These are phyloP conservation scores for Diaporthe citrichinensis DNA, from an alignment of 2,329 filamentous ascomycete genomes.

Conservation along the genomic window DNA sequence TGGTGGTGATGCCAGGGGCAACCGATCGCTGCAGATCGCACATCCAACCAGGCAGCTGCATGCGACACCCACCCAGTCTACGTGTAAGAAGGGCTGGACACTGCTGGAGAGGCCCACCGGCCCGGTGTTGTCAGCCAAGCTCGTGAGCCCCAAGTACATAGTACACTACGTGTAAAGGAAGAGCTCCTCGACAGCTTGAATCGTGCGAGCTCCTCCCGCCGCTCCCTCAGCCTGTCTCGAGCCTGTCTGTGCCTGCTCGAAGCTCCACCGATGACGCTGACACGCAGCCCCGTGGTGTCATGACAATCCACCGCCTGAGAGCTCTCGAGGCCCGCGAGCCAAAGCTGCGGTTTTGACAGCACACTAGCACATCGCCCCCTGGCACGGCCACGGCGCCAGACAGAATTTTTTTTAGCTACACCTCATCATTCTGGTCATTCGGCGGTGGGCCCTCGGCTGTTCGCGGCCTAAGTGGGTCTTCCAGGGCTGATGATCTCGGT, in stretches of 20 bases:
- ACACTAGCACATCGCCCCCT: conserved; percentile 15
- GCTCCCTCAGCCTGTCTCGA: background rate
- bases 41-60: conserved; percentile 22
- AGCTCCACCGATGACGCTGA: conserved; percentile 26
- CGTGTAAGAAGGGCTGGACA: background rate
- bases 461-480: conserved; percentile 31
- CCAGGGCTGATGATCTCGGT: conserved; percentile 36
- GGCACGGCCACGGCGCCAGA: conserved; percentile 10
- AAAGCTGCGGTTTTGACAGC: conserved; percentile 14
- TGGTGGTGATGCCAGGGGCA: conserved; percentile 28
- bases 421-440: conserved; percentile 15
- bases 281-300: conserved; percentile 19
- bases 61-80: background rate
- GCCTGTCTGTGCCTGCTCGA: conserved; percentile 8
- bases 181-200: conserved; percentile 10
- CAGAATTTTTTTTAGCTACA: conserved; percentile 18
- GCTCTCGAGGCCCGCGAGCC: background rate
- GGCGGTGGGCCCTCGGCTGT: conserved; percentile 25
- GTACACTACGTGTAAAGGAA: too few relatives aligned
- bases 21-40: conserved; percentile 26
- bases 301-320: conserved; percentile 9
- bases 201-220: conserved; percentile 8
- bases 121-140: conserved; percentile 18
- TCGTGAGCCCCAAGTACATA: background rate
- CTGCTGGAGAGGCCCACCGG: background rate